These are phyloP conservation scores for Anisodus acutangulus DNA, from an alignment of 257 asterid species.

Conservation along the genomic window DNA sequence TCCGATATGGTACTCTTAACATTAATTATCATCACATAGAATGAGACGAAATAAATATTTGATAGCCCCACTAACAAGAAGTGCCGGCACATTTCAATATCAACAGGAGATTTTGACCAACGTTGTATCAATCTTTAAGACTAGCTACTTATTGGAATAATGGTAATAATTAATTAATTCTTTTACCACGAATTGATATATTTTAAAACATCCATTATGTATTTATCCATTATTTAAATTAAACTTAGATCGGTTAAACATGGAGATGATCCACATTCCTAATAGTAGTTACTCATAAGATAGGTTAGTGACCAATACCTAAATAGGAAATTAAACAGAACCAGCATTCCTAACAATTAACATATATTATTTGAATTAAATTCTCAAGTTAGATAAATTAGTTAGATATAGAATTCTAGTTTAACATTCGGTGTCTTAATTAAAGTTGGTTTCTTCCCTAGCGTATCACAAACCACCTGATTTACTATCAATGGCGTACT, in stretches of 20 bases:
- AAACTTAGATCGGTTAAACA: background rate
- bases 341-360: background rate
- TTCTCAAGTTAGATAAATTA: background rate
- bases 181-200: too few species aligned
- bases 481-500: background rate
- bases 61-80: too few species aligned
- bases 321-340: background rate
- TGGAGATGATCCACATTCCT: background rate
- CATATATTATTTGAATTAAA: background rate
- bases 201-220: too few species aligned
- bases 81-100: too few species aligned
- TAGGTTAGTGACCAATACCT: slow-evolving; percentile 22
- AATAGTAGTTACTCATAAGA: background rate
- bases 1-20: too few species aligned
- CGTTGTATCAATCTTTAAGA: too few species aligned
- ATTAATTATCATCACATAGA: too few species aligned
- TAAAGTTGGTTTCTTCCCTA: background rate
- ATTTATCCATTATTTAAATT: background rate
- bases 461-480: background rate
- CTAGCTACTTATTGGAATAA: too few species aligned
- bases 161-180: too few species aligned
- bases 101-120: too few species aligned
- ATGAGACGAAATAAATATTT: too few species aligned
- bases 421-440: background rate
- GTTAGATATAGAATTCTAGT: background rate